These are phyloP conservation scores for Betula pendula DNA, from an alignment of 306 rosid genomes.

Conservation along the genomic window DNA sequence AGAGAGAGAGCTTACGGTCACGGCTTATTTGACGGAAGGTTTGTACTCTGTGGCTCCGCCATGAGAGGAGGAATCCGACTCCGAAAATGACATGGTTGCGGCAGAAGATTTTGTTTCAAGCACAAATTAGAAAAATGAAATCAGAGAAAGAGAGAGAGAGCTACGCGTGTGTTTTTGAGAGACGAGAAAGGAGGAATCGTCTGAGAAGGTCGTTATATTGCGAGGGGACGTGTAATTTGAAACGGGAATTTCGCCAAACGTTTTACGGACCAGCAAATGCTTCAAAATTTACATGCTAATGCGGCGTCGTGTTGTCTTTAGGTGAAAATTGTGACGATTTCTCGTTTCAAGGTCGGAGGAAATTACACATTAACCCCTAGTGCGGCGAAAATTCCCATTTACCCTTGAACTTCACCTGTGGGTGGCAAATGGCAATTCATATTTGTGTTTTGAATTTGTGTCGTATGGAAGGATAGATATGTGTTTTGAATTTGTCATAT, in stretches of 20 bases:
- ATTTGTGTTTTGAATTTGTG: no score
- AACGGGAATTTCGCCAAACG: conserved; percentile 48
- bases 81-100: conserved; percentile 75
- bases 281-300: no score
- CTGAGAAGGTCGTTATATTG: conserved; percentile 41
- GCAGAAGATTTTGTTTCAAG: conserved; percentile 24
- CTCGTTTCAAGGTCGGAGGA: no score
- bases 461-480: no score
- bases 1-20: conserved; percentile 62
- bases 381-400: no score
- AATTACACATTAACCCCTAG: no score
- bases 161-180: conserved; percentile 25
- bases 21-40: conserved; percentile 71
- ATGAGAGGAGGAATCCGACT: conserved; percentile 58
- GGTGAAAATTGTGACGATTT: no score
- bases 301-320: no score
- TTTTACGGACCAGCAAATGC: no score
- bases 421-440: no score
- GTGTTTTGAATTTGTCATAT: no score
- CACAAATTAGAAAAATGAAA: not conserved
- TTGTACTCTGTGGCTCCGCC: conserved; percentile 62
- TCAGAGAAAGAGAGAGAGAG: conserved; percentile 26
- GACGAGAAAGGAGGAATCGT: conserved; percentile 30
- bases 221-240: conserved; percentile 38
- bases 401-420: no score